Evolutionary conservation across 768 basidiomycete genomes (phyloP).

Genomic region (Hortiboletus campestris): DNA sequence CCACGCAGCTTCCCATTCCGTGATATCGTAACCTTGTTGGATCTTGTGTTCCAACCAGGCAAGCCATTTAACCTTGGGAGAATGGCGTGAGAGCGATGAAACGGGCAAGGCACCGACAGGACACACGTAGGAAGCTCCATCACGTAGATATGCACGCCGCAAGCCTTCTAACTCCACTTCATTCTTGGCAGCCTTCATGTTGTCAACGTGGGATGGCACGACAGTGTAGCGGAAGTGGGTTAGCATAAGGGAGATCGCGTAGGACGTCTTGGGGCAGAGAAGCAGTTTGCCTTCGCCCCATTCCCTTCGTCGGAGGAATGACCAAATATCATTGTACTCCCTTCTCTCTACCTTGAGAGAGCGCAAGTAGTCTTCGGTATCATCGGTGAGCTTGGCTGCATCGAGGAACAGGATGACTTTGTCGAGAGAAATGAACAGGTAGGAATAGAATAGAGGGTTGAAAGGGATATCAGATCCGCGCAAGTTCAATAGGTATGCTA

Average conservation of each 20-base stretch:
- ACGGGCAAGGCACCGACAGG: conserved; percentile 6
- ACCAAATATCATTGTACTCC: conserved; percentile 79
- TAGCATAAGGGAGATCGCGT: conserved; percentile 82
- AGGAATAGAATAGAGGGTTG: conserved; percentile 90
- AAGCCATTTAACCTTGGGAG: conserved; percentile 66
- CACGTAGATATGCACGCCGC: conserved; percentile 80
- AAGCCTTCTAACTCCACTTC: conserved; percentile 80
- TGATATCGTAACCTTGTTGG: conserved; percentile 72
- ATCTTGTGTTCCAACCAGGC: conserved; percentile 89
- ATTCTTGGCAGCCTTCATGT: conserved; percentile 88
- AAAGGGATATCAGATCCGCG: conserved; percentile 89
- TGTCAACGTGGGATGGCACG: conserved; percentile 65
- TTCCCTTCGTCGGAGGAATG: conserved; percentile 67
- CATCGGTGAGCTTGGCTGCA: conserved; percentile 54
- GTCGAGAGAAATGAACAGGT: conserved; percentile 69
- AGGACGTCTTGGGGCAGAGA: conserved; percentile 71
- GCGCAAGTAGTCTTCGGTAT: conserved; percentile 58
- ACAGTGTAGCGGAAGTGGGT: conserved; percentile 81
- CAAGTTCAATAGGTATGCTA: conserved; percentile 86
- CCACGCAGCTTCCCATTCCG: conserved; percentile 90
- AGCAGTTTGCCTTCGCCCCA: conserved; percentile 83
- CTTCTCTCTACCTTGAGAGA: conserved; percentile 54
- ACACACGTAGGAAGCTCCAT: conserved; percentile 82
- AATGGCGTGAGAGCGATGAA: conserved; percentile 11
- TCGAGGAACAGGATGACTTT: conserved; percentile 78